Evolutionary conservation across 306 rosid genomes (phyloP), one percentile per base, ranked within the genome.

Genomic region (Mimosa bimucronata): DNA sequence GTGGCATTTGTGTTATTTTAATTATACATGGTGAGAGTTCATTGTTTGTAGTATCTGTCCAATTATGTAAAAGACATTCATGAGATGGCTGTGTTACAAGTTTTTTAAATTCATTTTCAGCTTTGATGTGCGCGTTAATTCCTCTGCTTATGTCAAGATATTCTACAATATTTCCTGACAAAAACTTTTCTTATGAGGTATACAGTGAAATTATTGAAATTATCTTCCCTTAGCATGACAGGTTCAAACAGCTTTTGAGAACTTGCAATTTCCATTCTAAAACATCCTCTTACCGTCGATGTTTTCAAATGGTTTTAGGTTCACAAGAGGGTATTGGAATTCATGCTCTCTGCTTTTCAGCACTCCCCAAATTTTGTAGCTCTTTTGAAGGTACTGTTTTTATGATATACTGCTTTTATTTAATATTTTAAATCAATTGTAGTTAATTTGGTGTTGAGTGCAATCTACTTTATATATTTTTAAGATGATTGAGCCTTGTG

Each of bases 41-140:
- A 34, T 71, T 21, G 40, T 60, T 10, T 53, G 31, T 21, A 41
- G 29, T 55, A 71, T 65, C 12, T 72, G 71, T 82, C 14, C 72
- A 28, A 30, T 48, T 21, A 58, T 26, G 67, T 2, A 44, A 37
- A 58, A 55, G 23, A 72, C 73, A 28, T 83, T 77, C 75, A 60
- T 60, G 73, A 79, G 75, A 75, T 71, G 57, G 60, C 48, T 46
- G 58, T 26, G 1, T 62, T 88, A 75, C 71, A 74, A 11, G 16
- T 74, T 74, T 78, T 76, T 70, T 34, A 64, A 75, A 65, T 70
- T 50, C 79, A 69, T 83, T 87, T 83, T 77, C 98, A 95, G 98
- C 98, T 83, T 90, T 92, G 88, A 85, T 92, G 57, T 92, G 98
- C 87, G 97, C 98, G 31, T 90, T 91, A 90, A 81, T 95, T 82